phyloP scores from a whole-genome alignment of 257 asterid genomes.

The Asclepias syriaca region DNA sequence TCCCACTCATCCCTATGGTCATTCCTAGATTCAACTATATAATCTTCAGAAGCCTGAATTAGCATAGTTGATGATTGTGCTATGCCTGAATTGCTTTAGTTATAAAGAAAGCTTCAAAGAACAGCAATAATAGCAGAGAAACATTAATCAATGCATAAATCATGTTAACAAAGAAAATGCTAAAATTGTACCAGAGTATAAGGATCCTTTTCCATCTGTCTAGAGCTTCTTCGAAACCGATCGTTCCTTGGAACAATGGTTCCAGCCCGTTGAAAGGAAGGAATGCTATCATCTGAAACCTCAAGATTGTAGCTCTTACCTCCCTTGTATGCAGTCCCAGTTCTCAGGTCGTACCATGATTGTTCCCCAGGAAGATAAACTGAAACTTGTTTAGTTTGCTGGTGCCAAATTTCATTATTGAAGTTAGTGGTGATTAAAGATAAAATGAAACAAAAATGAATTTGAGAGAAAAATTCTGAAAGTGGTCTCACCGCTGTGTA shows the following conservation, averaged over 20 bases:
- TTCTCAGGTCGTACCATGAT: slow-evolving; percentile 74
- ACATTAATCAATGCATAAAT: background rate
- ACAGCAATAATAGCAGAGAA: background rate
- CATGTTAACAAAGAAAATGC: background rate
- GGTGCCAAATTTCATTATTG: slow-evolving; percentile 16
- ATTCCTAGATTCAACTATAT: background rate
- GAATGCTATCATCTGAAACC: slow-evolving; percentile 68
- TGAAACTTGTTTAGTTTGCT: slow-evolving; percentile 73
- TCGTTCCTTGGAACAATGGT: slow-evolving; percentile 93
- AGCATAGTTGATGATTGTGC: background rate
- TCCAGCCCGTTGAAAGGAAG: slow-evolving; percentile 92
- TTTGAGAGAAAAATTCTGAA: background rate
- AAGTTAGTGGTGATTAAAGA: slow-evolving; percentile 10
- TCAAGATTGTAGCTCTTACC: slow-evolving; percentile 68
- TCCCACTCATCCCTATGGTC: no score
- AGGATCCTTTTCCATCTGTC: slow-evolving; percentile 95
- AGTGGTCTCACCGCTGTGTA: slow-evolving; percentile 57
- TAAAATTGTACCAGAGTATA: slow-evolving; percentile 70
- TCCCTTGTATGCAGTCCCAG: slow-evolving; percentile 71
- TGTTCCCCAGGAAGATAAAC: slow-evolving; percentile 92
- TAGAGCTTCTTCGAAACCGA: slow-evolving; percentile 83
- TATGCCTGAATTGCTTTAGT: background rate
- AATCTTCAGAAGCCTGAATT: background rate
- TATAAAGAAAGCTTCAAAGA: background rate
- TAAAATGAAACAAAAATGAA: background rate